Base-by-base conservation (phyloP, 257 asterid genomes). In the Catharanthus roseus region DNA sequence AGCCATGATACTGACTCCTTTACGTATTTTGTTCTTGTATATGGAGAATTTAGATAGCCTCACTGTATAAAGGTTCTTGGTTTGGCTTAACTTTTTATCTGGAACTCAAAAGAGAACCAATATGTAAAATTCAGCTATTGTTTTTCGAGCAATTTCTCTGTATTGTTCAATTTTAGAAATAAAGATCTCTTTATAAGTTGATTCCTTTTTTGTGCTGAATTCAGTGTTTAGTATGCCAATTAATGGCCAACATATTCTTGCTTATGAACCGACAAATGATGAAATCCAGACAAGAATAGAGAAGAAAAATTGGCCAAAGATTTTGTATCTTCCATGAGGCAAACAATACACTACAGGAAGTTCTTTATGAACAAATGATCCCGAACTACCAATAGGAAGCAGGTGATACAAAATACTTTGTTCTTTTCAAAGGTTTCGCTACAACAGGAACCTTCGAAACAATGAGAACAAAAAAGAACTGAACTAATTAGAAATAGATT, bases 401-500 rank as follows among this genome's bases (percentile, higher is more conserved):
- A 16, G 36, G 31, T 47, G 5, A 49, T 9, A 67, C 24, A 67
- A 47, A 61, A 34, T 8, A 39, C 34, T 61, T 34, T 33, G 26
- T 18, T 61, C 42, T 9, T 61, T 34, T 61, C 10, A 19, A 29
- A 61, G 45, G 67, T 33, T 21, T 12, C 26, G 11, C 16, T 33
- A 11, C 10, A 28, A 13, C 41, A 45, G 15, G 6, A 15, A 41
- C 56, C 71, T 67, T 44, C 45, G 29, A 47, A 19, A 67, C 8
- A 47, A 13, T 3, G 28, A 67, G 41, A 45, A 67, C 13, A 42
- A 41, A 26, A 66, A 23, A 44, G 31, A 66, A 2, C 16, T 47
- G 42, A 28, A 47, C 57, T 5, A 18, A 55, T 41, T 38, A 70
- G 65, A 75, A 66, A 31, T 55, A 54, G 72, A 80, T 77, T 47